A percentile compares a stretch with the other conserved stretches of the same genome.
phyloP scores from a whole-genome alignment of 371 early-diverging fungal species.

The Fennellomyces sp. region DNA sequence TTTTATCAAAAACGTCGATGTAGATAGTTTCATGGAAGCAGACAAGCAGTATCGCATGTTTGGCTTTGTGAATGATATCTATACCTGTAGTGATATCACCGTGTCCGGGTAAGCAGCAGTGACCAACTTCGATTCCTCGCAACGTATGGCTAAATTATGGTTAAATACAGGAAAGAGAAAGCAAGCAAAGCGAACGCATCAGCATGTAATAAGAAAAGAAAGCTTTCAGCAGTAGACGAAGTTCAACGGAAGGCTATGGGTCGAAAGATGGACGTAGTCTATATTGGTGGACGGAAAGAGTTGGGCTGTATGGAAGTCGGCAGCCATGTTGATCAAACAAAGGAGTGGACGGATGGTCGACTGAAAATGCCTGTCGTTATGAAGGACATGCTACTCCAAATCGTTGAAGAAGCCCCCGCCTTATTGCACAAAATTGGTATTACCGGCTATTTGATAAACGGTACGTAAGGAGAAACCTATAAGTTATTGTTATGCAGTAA shows the following conservation, averaged over 20 bases:
- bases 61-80: neutral
- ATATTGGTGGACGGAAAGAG: constrained; percentile 7
- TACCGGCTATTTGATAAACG: constrained; percentile 10
- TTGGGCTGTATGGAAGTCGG: constrained; percentile 15
- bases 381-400: constrained; percentile 15
- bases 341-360: neutral
- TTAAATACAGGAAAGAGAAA: constrained; percentile 11
- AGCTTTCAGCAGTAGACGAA: constrained; percentile 10
- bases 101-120: neutral
- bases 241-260: constrained; percentile 6
- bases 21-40: neutral
- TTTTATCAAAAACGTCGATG: neutral
- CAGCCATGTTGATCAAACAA: neutral
- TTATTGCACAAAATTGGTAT: neutral
- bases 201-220: constrained; percentile 1
- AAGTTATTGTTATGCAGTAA: neutral
- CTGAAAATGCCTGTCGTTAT: constrained; percentile 13
- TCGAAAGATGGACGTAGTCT: constrained; percentile 11
- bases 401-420: neutral
- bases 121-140: neutral
- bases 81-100: neutral
- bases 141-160: neutral
- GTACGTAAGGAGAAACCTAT: neutral
- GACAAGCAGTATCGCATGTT: neutral
- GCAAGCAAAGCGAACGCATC: constrained; percentile 7